Percentiles rank a stretch among this genome's conserved stretches.
Conservation (phyloP, 192 early-diverging fungal genomes). For the Haplosporangium gracile region DNA sequence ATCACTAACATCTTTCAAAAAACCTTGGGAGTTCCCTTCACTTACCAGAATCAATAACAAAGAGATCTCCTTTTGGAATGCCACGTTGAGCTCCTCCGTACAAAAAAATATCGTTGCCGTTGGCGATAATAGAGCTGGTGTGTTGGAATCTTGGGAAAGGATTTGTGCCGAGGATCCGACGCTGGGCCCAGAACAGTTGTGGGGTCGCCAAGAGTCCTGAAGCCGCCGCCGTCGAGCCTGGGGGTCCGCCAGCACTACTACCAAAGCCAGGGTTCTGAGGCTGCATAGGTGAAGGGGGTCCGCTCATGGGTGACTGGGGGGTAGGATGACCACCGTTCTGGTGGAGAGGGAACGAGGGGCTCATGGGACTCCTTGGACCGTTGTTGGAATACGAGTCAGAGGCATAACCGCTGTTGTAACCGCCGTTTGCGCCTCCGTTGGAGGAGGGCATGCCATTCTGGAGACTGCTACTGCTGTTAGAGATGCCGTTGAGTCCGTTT, state of each 20-base stretch:
- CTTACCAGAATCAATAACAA: conserved; percentile 56
- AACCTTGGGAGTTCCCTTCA: too few relatives aligned
- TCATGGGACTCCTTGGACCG: conserved; percentile 34
- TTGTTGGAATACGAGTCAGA: conserved; percentile 2
- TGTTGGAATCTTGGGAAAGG: conserved; percentile 51
- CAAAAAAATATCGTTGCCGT: conserved; percentile 46
- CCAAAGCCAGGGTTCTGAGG: not conserved
- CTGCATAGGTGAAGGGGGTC: conserved; percentile 32
- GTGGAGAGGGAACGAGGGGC: conserved; percentile 18
- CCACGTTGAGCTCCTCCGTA: conserved; percentile 52
- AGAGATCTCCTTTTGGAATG: conserved; percentile 43
- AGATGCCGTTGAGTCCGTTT: conserved; percentile 31
- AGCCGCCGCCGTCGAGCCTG: not conserved
- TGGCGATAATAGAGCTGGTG: conserved; percentile 35
- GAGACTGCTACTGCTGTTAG: conserved; percentile 18
- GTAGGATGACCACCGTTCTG: not conserved
- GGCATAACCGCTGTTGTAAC: conserved; percentile 4
- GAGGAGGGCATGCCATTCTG: conserved; percentile 10
- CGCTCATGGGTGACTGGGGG: not conserved
- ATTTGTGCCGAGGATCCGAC: conserved; percentile 49
- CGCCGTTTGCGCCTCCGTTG: not conserved
- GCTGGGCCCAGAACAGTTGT: conserved; percentile 50
- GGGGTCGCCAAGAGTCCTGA: conserved; percentile 24
- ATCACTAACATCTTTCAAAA: too few relatives aligned
- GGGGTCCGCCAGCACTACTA: not conserved